A percentile compares a stretch with the other conserved stretches of the same genome.
phyloP scores from a whole-genome alignment of 768 basidiomycete species.

The Suillus fuscotomentosus region DNA sequence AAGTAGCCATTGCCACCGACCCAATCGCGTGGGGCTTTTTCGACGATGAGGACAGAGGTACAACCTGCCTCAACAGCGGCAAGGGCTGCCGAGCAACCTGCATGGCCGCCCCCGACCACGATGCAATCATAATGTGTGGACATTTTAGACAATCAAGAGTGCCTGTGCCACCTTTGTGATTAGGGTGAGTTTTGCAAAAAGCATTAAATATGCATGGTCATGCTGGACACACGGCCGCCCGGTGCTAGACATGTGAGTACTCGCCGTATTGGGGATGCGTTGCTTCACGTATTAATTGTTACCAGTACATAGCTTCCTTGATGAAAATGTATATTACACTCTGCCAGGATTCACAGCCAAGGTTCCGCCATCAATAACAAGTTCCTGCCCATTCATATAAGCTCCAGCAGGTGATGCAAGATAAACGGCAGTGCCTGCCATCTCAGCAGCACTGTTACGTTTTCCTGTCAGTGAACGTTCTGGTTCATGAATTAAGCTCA shows the following conservation, averaged over 20 bases:
- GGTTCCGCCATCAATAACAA: constrained; percentile 76
- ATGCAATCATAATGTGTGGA: constrained; percentile 47
- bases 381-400: constrained; percentile 78
- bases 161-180: not conserved
- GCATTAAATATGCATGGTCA: not conserved
- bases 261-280: not conserved
- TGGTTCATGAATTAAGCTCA: constrained; percentile 12
- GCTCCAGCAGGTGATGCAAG: constrained; percentile 71
- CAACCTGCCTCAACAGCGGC: constrained; percentile 60
- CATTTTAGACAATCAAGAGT: constrained; percentile 10
- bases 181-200: not conserved
- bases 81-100: constrained; percentile 64
- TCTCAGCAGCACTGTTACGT: constrained; percentile 57
- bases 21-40: constrained; percentile 65
- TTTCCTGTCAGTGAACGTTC: constrained; percentile 9
- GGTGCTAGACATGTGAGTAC: not conserved
- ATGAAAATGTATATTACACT: constrained; percentile 21
- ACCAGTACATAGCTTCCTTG: not conserved
- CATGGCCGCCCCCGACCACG: constrained; percentile 65
- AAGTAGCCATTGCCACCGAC: constrained; percentile 72
- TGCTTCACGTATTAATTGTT: not conserved
- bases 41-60: constrained; percentile 58
- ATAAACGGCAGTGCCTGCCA: constrained; percentile 77
- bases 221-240: not conserved
- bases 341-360: constrained; percentile 67